Conservation (phyloP, 495 filamentous ascomycete genomes). For the Talaromyces stipitatus region DNA sequence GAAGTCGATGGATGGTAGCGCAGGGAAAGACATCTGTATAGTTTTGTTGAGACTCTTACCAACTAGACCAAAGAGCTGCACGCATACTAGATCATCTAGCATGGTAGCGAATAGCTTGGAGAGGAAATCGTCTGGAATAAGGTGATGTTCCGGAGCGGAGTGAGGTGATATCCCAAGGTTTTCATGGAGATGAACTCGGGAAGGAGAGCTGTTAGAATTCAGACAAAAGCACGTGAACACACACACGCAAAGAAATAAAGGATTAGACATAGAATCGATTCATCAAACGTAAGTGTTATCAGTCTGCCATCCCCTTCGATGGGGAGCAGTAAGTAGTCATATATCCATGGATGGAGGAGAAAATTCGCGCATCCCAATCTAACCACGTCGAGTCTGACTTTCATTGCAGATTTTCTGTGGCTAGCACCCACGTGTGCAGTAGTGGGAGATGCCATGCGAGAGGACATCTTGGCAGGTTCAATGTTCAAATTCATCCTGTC, state of each 20-base stretch:
- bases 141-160: too few species aligned
- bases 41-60: too few species aligned
- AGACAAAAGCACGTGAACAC: not conserved
- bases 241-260: not conserved
- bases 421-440: not conserved
- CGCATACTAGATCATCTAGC: too few species aligned
- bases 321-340: not conserved
- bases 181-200: too few species aligned
- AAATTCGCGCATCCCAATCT: not conserved
- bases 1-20: too few species aligned
- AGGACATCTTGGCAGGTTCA: not conserved
- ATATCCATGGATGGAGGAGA: not conserved
- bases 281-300: not conserved
- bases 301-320: not conserved
- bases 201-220: too few species aligned
- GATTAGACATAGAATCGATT: not conserved
- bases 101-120: too few species aligned
- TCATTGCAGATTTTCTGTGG: too few species aligned
- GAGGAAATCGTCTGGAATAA: too few species aligned
- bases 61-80: too few species aligned
- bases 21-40: too few species aligned
- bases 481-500: not conserved
- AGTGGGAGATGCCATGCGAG: not conserved
- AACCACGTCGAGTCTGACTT: not conserved
- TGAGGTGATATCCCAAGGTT: too few species aligned